Conservation (phyloP, 495 filamentous ascomycete genomes). For the Hyphodiscus hymeniophilus region DNA sequence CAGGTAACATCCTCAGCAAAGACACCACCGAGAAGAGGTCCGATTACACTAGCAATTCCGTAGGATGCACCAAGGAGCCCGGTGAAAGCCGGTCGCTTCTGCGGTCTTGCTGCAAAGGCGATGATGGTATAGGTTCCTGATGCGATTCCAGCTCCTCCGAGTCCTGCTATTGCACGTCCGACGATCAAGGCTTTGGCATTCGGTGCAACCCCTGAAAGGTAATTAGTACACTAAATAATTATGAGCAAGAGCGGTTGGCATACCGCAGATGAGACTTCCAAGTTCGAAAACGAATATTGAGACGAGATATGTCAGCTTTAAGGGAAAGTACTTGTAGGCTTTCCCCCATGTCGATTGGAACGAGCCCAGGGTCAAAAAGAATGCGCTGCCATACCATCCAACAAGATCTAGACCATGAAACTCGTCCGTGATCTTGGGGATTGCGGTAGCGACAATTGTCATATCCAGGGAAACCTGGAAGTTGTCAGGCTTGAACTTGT, state of each 20-base stretch:
- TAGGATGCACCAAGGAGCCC: constrained; percentile 48
- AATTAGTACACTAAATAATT: neutral
- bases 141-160: constrained; percentile 76
- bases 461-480: constrained; percentile 35
- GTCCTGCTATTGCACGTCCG: constrained; percentile 74
- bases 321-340: constrained; percentile 27
- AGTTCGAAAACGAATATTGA: constrained; percentile 77
- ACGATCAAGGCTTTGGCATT: constrained; percentile 68
- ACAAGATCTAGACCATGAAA: constrained; percentile 40
- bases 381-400: constrained; percentile 48
- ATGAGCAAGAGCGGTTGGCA: neutral
- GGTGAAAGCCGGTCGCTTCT: constrained; percentile 52
- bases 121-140: constrained; percentile 78
- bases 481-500: neutral
- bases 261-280: constrained; percentile 70
- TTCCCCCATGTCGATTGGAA: constrained; percentile 44
- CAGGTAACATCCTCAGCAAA: constrained; percentile 40
- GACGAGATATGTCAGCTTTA: constrained; percentile 55
- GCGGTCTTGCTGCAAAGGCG: constrained; percentile 62
- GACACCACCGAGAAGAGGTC: constrained; percentile 51
- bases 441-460: constrained; percentile 49
- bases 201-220: constrained; percentile 48
- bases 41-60: constrained; percentile 59
- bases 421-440: constrained; percentile 42
- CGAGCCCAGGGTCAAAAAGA: constrained; percentile 38